Base-by-base conservation (phyloP, 352 stramenopile genomes). In the Globisporangium nunn region DNA sequence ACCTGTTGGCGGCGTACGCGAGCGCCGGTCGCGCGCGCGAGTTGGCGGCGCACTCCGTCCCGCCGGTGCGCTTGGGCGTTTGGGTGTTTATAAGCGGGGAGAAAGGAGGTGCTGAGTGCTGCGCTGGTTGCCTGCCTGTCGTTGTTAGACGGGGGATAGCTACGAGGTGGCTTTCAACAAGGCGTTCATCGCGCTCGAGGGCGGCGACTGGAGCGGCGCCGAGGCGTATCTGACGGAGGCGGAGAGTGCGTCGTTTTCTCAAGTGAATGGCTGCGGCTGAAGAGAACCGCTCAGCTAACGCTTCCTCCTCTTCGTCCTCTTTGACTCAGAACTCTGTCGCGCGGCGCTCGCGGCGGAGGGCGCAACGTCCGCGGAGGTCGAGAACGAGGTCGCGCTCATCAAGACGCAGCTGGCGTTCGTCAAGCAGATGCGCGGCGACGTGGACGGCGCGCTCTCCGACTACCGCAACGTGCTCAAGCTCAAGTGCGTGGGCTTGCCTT, bases 151-250 rank as follows among this genome's bases (percentile, higher is more conserved):
- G 39, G 72, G 91, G 35, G 82, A 87, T 54, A 86, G 72, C 48
- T 91, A 87, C 43, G 83, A 93, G 58, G 66, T 93, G 50, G 77
- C 81, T 11, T 93, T 88, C 59, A 93, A 93, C 67, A 90, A 89
- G 67, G 87, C 83, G 56, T 88, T 93, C 54, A 63, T 87, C n/a
- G 72, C 77, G 7, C 85, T 93, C 33, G 76, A 90, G 41, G 72
- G 66, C 15, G 64, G 67, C 39, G 70, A 93, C 56, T 87, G 74
- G 71, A 58, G 63, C 17, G 63, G 56, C 15, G 76, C 83, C 0
- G 68, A 80, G 35, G 58, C 73, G 11, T 63, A 80, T 2, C 59
- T 93, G 41, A 29, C 63, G 17, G 72, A 81, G 57, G 75, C 81
- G 2, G 79, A 93, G 60, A 70, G 83, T 93, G 68, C 56, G 71